Evolutionary conservation across 257 asterid genomes (phyloP), one percentile per base, ranked within the genome.

Genomic region (Jasminum sambac): DNA sequence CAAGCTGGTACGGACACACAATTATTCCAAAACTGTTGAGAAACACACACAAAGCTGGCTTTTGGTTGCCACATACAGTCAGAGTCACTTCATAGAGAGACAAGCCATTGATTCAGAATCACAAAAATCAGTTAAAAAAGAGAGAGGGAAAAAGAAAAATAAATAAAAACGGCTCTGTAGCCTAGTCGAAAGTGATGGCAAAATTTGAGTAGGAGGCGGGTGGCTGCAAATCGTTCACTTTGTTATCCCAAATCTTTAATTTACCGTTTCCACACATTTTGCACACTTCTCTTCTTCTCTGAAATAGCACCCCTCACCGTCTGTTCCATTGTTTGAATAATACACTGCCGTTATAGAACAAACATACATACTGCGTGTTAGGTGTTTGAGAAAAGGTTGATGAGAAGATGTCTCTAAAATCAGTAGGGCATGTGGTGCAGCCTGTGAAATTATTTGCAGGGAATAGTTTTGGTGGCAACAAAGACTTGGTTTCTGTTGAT

Each of bases 381-480:
- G 39, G 50, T 37, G 21, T 11, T 23, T 74, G 68, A 16, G 64
- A 61, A 37, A 30, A 60, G 71, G 77, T 79, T 73, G 74, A 75
- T 70, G 80, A 76, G 36, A 68, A 6, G 64, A 86, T 86, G 88
- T 81, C 90, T 77, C 78, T 79, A 25, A 84, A 77, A 76, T 77
- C 90, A 4, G 86, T 81, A 62, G 83, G 84, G 21, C 90, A 83
- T 30, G 72, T 83, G 6, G 87, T 79, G 76, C 88, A 86, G 80
- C 83, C 88, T 0, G 86, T 83, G 66, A 86, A 81, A n/a, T 80
- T 83, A 14, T 85, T 81, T 48, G 84, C 84, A 10, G 81, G 79
- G 37, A 81, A 48, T 70, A 69, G 67, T 43, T 36, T 76, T 39
- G 66, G 50, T 38, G 77, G 42, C 34, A 67, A 70, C 44, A 79